Base-by-base conservation (phyloP, 2,329 filamentous ascomycete species). In the Fusarium burgessii region DNA sequence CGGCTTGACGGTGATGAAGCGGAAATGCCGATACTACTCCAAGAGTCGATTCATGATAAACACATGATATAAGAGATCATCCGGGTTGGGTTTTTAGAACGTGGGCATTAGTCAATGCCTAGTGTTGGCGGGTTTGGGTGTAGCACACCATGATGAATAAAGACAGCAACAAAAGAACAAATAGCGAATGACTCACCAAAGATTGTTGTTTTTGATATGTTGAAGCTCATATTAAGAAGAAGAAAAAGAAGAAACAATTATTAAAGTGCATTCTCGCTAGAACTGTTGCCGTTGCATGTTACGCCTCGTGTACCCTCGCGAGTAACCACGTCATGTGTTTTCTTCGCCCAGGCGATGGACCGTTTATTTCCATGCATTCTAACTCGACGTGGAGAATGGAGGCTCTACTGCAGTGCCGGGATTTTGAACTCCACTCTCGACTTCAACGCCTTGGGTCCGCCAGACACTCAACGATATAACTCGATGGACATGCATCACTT, bases 301-400 rank as follows among this genome's bases (percentile, higher is more conserved):
- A 65, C 20, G n/a, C 40, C 38, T 62, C 56, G 64, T 67, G 25
- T 63, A 62, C 63, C 64, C 63, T 67, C 64, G 64, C 64, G 64
- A 67, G 64, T 67, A 67, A 67, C 64, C 64, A 68, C 17, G 49
- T 50, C 57, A 51, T 62, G 57, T 68, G 62, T 46, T 55, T 46
- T 49, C 40, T 25, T 42, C 47, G 33, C 29, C 23, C 43, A 36
- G 43, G 49, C 43, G 25, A 51, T 33, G 42, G 15, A 38, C 29
- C 20, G 29, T 38, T 40, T 17, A n/a, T 65, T n/a, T 23, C 6
- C 15, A 42, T 46, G 38, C 13, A 18, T 32, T 38, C 45, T 47
- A 56, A 41, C 36, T 50, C 12, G 27, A 23, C 49, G 38, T 46
- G 64, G 27, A 40, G 57, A 49, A 50, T 50, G 32, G 56, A 46